Conservation (phyloP, 352 stramenopile species). For the Salisapilia sapeloensis region DNA sequence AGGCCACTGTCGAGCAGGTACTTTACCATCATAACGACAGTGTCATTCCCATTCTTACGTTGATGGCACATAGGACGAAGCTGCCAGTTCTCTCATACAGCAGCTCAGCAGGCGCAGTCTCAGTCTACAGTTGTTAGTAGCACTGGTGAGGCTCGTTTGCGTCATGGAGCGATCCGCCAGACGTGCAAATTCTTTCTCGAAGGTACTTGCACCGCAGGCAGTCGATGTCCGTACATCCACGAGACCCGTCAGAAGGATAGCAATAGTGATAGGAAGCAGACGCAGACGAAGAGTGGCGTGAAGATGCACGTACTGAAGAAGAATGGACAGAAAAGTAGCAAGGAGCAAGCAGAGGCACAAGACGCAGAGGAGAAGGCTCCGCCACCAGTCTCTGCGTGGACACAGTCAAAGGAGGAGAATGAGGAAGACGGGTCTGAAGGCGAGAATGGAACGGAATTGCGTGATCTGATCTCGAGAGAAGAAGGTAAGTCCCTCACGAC, state of each 20-base stretch:
- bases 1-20: constrained; percentile 30
- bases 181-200: constrained; percentile 62
- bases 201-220: constrained; percentile 35
- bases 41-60: constrained; percentile 1
- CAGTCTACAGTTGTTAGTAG: constrained; percentile 12
- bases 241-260: constrained; percentile 2
- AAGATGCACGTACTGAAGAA: constrained; percentile 13
- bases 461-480: constrained; percentile 67
- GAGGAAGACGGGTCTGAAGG: constrained; percentile 7
- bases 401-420: not conserved
- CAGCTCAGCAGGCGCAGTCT: not conserved
- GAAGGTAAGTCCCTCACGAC: constrained; percentile 17
- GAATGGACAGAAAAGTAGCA: constrained; percentile 11
- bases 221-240: constrained; percentile 55
- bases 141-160: constrained; percentile 22
- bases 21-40: constrained; percentile 1
- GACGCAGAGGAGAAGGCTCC: constrained; percentile 15
- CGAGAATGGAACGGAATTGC: constrained; percentile 26
- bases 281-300: constrained; percentile 6
- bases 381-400: constrained; percentile 5
- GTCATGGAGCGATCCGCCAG: constrained; percentile 22
- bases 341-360: constrained; percentile 4
- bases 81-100: constrained; percentile 5
- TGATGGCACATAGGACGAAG: not conserved
- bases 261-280: constrained; percentile 3